These are phyloP conservation scores for Pseudovirgaria hyperparasitica DNA, from an alignment of 2,329 filamentous ascomycete genomes.

Conservation along the genomic window DNA sequence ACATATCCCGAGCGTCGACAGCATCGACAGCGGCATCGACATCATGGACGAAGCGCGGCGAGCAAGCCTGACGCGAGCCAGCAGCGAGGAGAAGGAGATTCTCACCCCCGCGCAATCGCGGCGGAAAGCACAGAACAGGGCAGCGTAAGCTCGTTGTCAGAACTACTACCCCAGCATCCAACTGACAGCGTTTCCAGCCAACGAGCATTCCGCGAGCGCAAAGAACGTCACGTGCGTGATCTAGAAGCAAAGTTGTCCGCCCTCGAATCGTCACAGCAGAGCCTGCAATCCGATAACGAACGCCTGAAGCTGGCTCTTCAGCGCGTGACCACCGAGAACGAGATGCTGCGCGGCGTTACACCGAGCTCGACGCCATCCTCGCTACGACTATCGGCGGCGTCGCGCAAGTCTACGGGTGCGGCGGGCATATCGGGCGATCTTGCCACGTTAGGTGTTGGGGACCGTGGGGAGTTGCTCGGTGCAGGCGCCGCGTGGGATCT, in stretches of 20 bases:
- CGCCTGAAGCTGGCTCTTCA: constrained; percentile 73
- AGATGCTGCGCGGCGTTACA: constrained; percentile 76
- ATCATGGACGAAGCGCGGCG: constrained; percentile 24
- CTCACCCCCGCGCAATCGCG: constrained; percentile 38
- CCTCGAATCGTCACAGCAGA: constrained; percentile 61
- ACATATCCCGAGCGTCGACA: constrained; percentile 23
- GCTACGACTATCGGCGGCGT: constrained; percentile 24
- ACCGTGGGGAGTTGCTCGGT: no score
- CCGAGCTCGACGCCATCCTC: constrained; percentile 25
- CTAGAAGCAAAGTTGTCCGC: constrained; percentile 73
- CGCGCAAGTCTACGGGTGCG: constrained; percentile 27
- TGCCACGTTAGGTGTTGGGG: no score
- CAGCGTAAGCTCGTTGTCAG: constrained; percentile 45
- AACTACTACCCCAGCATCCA: not conserved
- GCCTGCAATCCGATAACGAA: constrained; percentile 72
- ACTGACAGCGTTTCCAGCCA: constrained; percentile 45
- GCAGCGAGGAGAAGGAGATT: constrained; percentile 34
- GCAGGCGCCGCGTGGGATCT: constrained; percentile 80
- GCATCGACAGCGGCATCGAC: constrained; percentile 30
- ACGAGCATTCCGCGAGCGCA: constrained; percentile 89
- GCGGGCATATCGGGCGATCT: no score
- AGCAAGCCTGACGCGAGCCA: constrained; percentile 23
- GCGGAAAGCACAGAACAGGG: constrained; percentile 59
- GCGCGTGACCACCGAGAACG: constrained; percentile 77
- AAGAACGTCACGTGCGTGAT: constrained; percentile 88